These are phyloP conservation scores for Podospora fimiseda DNA, from an alignment of 495 filamentous ascomycete species.

Conservation along the genomic window DNA sequence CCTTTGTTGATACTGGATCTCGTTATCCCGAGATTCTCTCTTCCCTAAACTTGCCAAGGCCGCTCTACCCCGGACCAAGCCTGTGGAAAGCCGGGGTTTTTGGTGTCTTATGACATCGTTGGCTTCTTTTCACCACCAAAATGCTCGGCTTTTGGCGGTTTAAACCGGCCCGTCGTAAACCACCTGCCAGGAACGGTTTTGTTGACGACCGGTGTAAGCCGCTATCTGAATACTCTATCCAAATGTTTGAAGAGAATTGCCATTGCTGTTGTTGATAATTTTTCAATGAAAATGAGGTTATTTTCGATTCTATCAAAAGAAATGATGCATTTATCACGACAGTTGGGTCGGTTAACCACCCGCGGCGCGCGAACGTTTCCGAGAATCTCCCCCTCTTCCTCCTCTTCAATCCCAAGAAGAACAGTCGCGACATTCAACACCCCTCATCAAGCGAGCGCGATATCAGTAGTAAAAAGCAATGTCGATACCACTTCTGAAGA, in stretches of 20 bases:
- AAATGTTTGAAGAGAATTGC: neutral
- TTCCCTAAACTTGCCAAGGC: neutral
- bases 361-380: constrained; percentile 11
- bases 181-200: constrained; percentile 11
- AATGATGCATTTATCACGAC: constrained; percentile 32
- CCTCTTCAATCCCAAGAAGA: constrained; percentile 19
- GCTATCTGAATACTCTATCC: neutral
- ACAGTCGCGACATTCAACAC: constrained; percentile 56
- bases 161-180: constrained; percentile 26
- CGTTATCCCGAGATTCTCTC: neutral
- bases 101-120: constrained; percentile 5
- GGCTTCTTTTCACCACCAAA: neutral
- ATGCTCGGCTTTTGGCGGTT: constrained; percentile 29
- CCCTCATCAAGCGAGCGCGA: constrained; percentile 61
- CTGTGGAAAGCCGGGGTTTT: neutral
- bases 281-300: constrained; percentile 28
- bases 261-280: constrained; percentile 6
- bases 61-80: neutral
- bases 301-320: constrained; percentile 30
- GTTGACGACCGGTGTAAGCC: constrained; percentile 1
- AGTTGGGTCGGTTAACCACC: constrained; percentile 34
- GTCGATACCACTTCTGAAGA: constrained; percentile 72
- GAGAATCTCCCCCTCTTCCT: constrained; percentile 7
- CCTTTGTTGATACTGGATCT: neutral
- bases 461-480: constrained; percentile 69